These are phyloP conservation scores for Podila epigama DNA, from an alignment of 192 early-diverging fungal species.

Conservation along the genomic window DNA sequence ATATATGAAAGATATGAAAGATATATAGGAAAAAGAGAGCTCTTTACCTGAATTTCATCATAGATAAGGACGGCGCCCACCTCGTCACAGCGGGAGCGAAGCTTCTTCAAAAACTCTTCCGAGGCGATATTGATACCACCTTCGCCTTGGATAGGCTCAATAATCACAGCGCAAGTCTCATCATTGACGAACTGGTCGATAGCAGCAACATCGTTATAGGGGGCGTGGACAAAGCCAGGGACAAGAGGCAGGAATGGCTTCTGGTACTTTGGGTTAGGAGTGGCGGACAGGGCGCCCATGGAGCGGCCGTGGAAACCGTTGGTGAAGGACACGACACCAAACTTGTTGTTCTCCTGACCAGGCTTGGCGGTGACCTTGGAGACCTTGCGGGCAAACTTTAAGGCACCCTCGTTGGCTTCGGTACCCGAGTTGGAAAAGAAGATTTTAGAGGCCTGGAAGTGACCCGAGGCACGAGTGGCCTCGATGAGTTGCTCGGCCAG, in stretches of 20 bases:
- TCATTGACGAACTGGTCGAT: slow-evolving; percentile 72
- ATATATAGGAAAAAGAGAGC: neutral
- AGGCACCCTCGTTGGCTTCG: slow-evolving; percentile 96
- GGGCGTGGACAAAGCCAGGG: slow-evolving; percentile 77
- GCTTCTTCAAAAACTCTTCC: slow-evolving; percentile 76
- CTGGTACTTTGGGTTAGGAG: slow-evolving; percentile 93
- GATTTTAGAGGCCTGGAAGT: slow-evolving; percentile 67
- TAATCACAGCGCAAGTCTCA: slow-evolving; percentile 89
- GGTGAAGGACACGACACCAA: slow-evolving; percentile 83
- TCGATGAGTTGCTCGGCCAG: slow-evolving; percentile 81
- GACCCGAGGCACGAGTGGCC: slow-evolving; percentile 58
- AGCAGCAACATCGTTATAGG: slow-evolving; percentile 77
- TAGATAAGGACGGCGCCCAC: slow-evolving; percentile 91
- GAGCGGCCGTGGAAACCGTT: slow-evolving; percentile 97
- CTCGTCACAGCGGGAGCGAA: slow-evolving; percentile 84
- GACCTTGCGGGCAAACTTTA: slow-evolving; percentile 96
- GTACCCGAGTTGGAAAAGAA: slow-evolving; percentile 98
- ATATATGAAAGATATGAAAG: slow-evolving; percentile 6
- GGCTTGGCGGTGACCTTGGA: slow-evolving; percentile 66
- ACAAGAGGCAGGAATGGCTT: slow-evolving; percentile 91
- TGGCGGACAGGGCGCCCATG: slow-evolving; percentile 96
- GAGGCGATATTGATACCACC: slow-evolving; percentile 85
- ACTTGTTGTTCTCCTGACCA: slow-evolving; percentile 63
- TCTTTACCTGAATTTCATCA: slow-evolving; percentile 90
- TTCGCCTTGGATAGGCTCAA: slow-evolving; percentile 98